phyloP scores from a whole-genome alignment of 116 monocot species.

The Iris pallida region DNA sequence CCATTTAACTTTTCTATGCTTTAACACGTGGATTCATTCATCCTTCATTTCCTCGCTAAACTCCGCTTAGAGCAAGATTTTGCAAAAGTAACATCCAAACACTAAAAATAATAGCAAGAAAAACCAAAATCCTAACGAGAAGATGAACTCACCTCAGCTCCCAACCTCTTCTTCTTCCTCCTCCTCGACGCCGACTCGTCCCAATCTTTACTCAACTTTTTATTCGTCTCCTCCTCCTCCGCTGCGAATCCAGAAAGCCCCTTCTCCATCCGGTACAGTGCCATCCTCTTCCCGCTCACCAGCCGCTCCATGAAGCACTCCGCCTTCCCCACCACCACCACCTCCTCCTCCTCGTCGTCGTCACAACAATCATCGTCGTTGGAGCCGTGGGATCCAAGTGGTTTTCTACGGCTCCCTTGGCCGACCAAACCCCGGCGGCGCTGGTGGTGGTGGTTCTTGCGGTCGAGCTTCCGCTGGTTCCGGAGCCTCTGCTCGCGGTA shows the following conservation, averaged over 20 bases:
- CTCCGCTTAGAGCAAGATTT: no score
- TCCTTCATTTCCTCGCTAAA: no score
- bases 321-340: background rate
- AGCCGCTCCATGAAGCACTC: conserved; percentile 14
- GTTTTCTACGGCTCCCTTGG: background rate
- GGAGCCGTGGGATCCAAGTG: background rate
- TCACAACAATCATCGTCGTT: background rate
- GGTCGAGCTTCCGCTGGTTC: conserved; percentile 27
- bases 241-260: background rate
- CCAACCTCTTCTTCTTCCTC: background rate
- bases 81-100: no score
- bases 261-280: conserved; percentile 4
- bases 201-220: background rate
- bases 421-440: no score
- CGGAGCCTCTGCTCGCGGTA: conserved; percentile 35
- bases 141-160: no score
- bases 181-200: background rate
- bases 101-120: no score
- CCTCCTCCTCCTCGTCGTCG: background rate
- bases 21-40: no score
- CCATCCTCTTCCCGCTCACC: conserved; percentile 4
- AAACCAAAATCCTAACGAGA: no score
- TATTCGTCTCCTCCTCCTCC: conserved; percentile 9
- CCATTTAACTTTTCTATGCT: no score
- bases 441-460: conserved; percentile 12